Conservation (phyloP, 768 basidiomycete species). For the Naganishia kalamii region DNA sequence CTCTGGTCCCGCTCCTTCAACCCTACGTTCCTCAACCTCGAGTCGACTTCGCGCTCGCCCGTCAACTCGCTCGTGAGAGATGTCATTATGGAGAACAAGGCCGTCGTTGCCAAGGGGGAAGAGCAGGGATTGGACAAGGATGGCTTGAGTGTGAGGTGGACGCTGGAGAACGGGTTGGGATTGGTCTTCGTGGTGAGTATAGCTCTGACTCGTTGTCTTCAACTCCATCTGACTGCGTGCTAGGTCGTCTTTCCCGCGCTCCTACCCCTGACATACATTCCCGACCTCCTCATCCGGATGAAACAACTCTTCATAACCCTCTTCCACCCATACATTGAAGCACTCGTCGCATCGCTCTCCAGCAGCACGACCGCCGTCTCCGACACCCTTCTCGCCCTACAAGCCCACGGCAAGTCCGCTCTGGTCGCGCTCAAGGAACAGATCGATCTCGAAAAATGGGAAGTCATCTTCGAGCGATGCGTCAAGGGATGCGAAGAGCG, state of each 20-base stretch:
- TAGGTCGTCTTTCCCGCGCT: conserved; percentile 96
- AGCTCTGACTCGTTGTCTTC: not conserved
- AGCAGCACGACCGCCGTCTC: conserved; percentile 21
- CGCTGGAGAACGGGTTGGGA: conserved; percentile 88
- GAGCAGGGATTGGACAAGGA: conserved; percentile 87
- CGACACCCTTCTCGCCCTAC: conserved; percentile 51
- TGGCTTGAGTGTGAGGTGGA: conserved; percentile 89
- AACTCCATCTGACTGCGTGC: not conserved
- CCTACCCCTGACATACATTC: conserved; percentile 86
- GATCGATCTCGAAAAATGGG: conserved; percentile 39
- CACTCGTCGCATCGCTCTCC: conserved; percentile 70
- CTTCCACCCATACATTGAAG: conserved; percentile 73
- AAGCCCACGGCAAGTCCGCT: conserved; percentile 48
- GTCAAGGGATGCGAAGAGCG: conserved; percentile 34
- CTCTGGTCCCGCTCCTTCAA: conserved; percentile 95
- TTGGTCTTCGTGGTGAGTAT: conserved; percentile 85
- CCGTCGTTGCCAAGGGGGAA: conserved; percentile 36
- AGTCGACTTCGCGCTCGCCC: conserved; percentile 67
- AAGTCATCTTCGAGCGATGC: conserved; percentile 40
- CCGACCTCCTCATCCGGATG: conserved; percentile 72
- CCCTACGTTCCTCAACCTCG: conserved; percentile 66
- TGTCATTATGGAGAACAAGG: conserved; percentile 77
- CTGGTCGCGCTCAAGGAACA: conserved; percentile 27
- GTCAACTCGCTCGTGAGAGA: conserved; percentile 83
- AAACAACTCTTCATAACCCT: conserved; percentile 79